A percentile compares a stretch with the other conserved stretches of the same genome.
phyloP scores from a whole-genome alignment of 192 early-diverging fungal genomes.

The Entomortierella parvispora region DNA sequence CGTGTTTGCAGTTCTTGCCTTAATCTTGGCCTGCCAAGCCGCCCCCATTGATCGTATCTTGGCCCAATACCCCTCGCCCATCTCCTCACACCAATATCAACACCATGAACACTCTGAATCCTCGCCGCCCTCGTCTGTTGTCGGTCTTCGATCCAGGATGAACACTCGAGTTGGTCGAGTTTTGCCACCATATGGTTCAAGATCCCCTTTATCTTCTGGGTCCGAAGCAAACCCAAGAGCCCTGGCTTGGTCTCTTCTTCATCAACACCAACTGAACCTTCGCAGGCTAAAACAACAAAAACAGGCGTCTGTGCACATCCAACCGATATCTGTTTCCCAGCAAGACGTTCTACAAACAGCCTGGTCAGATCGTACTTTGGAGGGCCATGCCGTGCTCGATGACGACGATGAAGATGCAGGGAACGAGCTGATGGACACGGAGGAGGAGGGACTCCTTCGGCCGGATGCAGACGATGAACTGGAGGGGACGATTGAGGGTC shows the following conservation, averaged over 20 bases:
- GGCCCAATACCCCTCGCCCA: background rate
- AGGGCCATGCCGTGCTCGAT: constrained; percentile 39
- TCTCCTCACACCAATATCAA: background rate
- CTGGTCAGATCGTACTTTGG: constrained; percentile 24
- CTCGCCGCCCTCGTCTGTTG: background rate
- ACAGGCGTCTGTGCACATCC: background rate
- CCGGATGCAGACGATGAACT: constrained; percentile 29
- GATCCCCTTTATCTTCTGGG: too few species aligned
- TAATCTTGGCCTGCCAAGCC: background rate
- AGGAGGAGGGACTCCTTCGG: constrained; percentile 14
- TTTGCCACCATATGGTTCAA: too few species aligned
- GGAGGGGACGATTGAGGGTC: constrained; percentile 34
- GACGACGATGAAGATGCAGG: constrained; percentile 44
- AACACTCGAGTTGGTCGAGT: background rate
- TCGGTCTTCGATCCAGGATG: background rate
- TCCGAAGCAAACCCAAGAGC: too few species aligned
- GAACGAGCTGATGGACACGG: constrained; percentile 47
- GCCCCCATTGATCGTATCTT: background rate
- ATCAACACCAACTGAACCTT: too few species aligned
- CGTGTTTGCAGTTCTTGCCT: too few species aligned
- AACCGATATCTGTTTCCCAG: background rate
- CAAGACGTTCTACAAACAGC: background rate
- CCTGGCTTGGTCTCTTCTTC: too few species aligned
- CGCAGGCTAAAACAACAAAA: background rate
- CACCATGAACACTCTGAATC: background rate